phyloP scores from a whole-genome alignment of 768 basidiomycete species.

The Lactarius trivialis region DNA sequence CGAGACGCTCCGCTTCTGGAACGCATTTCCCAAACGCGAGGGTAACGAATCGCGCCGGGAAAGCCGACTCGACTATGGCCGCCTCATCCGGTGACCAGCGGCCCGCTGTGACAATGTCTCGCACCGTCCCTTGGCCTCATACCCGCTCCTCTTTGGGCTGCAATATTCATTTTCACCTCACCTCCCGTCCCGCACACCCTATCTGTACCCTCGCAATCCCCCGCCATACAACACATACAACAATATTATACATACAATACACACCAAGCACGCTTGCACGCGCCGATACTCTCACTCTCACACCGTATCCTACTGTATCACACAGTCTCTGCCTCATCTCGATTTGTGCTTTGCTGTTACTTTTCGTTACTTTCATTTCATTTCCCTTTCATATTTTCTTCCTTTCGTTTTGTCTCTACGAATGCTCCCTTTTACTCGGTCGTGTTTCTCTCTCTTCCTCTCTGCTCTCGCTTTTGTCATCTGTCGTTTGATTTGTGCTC shows the following conservation, averaged over 20 bases:
- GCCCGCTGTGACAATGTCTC: background rate
- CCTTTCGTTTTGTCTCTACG: conserved; percentile 10
- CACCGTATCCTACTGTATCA: conserved; percentile 14
- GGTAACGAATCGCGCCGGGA: conserved; percentile 33
- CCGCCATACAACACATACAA: conserved; percentile 1
- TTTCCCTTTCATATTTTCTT: background rate
- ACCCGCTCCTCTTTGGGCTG: conserved; percentile 9
- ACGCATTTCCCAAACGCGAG: conserved; percentile 83
- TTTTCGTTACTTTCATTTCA: background rate
- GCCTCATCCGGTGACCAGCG: conserved; percentile 31
- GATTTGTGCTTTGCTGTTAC: conserved; percentile 17
- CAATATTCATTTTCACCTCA: conserved; percentile 4
- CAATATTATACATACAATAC: conserved; percentile 11
- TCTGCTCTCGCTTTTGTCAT: conserved; percentile 10
- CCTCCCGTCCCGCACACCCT: background rate
- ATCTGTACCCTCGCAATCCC: conserved; percentile 13
- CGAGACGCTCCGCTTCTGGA: conserved; percentile 96
- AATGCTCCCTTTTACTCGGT: background rate
- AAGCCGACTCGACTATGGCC: conserved; percentile 42
- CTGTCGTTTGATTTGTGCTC: conserved; percentile 11
- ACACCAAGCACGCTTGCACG: conserved; percentile 5
- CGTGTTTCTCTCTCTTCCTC: background rate
- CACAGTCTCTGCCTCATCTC: conserved; percentile 3
- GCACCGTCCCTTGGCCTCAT: too few species aligned
- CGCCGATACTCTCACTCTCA: conserved; percentile 8